These are phyloP conservation scores for Tubosaeta sp. DNA, from an alignment of 768 basidiomycete species.

Conservation along the genomic window DNA sequence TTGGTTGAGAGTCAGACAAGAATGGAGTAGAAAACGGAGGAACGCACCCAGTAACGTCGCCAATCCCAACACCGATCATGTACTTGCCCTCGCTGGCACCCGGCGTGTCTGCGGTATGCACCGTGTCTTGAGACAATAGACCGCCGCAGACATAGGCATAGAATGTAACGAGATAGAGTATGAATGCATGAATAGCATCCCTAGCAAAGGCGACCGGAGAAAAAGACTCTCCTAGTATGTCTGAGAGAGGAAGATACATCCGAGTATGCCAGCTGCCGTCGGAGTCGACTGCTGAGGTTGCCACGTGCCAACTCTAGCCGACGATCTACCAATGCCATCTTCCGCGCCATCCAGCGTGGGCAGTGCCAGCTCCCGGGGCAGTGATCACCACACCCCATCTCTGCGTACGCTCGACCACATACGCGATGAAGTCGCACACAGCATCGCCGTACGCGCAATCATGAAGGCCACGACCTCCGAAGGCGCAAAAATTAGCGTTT, in stretches of 20 bases:
- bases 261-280: too few relatives aligned
- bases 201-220: constrained; percentile 25
- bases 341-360: constrained; percentile 26
- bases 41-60: constrained; percentile 68
- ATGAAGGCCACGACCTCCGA: constrained; percentile 47
- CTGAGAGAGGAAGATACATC: constrained; percentile 22
- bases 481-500: constrained; percentile 55
- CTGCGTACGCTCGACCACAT: constrained; percentile 55
- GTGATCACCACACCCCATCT: constrained; percentile 1
- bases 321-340: constrained; percentile 22
- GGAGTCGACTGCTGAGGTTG: too few relatives aligned
- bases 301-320: too few relatives aligned
- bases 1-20: neutral
- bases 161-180: constrained; percentile 45
- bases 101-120: neutral
- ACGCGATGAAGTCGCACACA: constrained; percentile 54
- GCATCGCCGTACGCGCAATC: constrained; percentile 52
- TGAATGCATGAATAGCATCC: constrained; percentile 35
- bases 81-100: constrained; percentile 16
- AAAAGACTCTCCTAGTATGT: constrained; percentile 10
- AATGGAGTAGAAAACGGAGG: neutral
- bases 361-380: constrained; percentile 4
- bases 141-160: constrained; percentile 32
- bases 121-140: constrained; percentile 14
- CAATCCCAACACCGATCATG: constrained; percentile 38